Base-by-base conservation (phyloP, 495 filamentous ascomycete genomes). In the Hyaloscypha variabilis region DNA sequence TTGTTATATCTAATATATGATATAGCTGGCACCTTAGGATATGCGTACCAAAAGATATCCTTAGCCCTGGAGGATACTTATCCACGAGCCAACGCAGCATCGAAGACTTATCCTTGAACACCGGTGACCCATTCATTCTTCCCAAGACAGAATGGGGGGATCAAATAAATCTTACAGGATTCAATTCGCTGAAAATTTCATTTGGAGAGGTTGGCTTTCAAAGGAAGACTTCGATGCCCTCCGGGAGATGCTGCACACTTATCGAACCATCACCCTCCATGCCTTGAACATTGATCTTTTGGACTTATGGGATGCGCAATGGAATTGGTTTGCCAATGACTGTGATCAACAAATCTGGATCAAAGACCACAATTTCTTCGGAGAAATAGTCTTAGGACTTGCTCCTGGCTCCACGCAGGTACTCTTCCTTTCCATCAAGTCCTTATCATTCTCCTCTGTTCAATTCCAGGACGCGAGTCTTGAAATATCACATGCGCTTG, bases 281-380 rank as follows among this genome's bases (percentile, higher is more conserved):
- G 51, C 26, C n/a, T 25, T 54, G 19, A 54, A 54, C 25, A 54
- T 54, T 54, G 51, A 54, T 54, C 51, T 54, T 17, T 4, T 54
- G 25, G 51, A 54, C 25, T 54, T n/a, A 23, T 54, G 51, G 51
- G 51, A 25, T 54, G 51, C 51, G n/a, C 51, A 54, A 54, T 54
- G 51, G 51, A 54, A 54, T 23, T 54, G 51, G 21, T 54, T n/a
- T 28, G 21, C n/a, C 6, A 3, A 54, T 10, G 51, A 54, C 51
- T 19, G 4, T 8, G 51, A 54, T 1, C 14, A 25, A 5, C 51
- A 54, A 25, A 2, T 28, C 6, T 54, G 51, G 51, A 54, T 54
- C 51, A 24, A 8, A 54, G 25, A 54, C n/a, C 49, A 51, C n/a
- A 54, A 54, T 23, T 54, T 54, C 51, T 54, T 54, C 51, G 51